Conservation (phyloP, 495 filamentous ascomycete genomes). For the Neurospora cerealis region DNA sequence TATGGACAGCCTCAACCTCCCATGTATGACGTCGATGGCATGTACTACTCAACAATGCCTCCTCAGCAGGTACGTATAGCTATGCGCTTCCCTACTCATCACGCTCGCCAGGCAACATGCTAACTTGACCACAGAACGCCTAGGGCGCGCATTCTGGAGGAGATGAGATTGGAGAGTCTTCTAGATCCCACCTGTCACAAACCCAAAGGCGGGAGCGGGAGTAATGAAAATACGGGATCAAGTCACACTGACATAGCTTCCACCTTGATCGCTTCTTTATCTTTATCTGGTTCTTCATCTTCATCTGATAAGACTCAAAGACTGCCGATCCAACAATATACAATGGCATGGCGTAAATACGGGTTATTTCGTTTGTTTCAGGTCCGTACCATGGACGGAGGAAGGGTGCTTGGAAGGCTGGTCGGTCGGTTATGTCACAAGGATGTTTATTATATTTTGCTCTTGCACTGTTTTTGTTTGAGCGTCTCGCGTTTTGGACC, state of each 20-base stretch:
- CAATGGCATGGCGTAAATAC: background rate
- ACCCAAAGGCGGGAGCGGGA: background rate
- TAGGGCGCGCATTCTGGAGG: conserved; percentile 7
- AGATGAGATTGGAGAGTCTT: background rate
- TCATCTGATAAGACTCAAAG: background rate
- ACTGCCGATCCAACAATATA: background rate
- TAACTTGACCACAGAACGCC: conserved; percentile 16
- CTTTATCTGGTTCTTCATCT: background rate
- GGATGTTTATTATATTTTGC: background rate
- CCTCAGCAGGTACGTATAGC: conserved; percentile 63
- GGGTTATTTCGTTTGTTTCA: background rate
- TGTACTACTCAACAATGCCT: conserved; percentile 81
- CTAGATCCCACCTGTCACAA: background rate
- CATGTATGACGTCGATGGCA: conserved; percentile 75
- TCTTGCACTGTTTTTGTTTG: background rate
- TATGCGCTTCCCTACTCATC: background rate
- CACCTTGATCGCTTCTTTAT: background rate
- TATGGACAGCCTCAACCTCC: conserved; percentile 62
- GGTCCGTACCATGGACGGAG: background rate
- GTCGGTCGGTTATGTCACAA: background rate
- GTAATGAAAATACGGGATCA: background rate
- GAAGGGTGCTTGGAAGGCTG: background rate
- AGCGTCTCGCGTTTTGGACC: background rate
- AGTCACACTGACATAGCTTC: background rate
- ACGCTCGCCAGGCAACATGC: background rate